phyloP scores from a whole-genome alignment of 257 asterid genomes.

The Salvia rosmarinus region DNA sequence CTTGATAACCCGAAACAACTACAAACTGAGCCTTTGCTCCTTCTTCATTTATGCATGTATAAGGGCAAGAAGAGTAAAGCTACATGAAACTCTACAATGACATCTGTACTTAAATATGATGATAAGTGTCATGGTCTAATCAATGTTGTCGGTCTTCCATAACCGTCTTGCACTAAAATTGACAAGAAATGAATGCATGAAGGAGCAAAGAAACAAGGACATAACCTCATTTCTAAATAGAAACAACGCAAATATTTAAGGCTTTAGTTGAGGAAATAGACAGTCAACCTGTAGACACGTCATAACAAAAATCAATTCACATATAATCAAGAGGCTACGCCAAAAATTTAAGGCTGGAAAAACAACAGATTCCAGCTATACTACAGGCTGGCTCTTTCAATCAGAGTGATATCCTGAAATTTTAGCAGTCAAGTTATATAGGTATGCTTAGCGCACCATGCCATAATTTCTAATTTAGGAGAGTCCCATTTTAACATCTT shows the following conservation, averaged over 20 bases:
- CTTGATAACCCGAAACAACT: constrained; percentile 31
- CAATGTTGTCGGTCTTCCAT: constrained; percentile 47
- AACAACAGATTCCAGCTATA: constrained; percentile 60
- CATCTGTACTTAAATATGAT: constrained; percentile 50
- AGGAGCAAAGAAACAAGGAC: constrained; percentile 35
- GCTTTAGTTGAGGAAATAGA: constrained; percentile 32
- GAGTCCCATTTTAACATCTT: constrained; percentile 7
- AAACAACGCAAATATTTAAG: constrained; percentile 23
- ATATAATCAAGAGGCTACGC: constrained; percentile 29
- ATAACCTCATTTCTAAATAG: constrained; percentile 30
- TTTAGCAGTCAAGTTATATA: constrained; percentile 13
- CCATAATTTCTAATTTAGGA: constrained; percentile 15
- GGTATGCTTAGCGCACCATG: constrained; percentile 14
- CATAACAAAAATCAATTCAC: constrained; percentile 30
- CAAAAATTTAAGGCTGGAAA: constrained; percentile 39
- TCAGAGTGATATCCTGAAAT: constrained; percentile 29
- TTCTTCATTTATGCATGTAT: constrained; percentile 40
- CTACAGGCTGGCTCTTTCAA: constrained; percentile 53
- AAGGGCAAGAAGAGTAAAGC: constrained; percentile 46
- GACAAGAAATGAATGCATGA: constrained; percentile 49
- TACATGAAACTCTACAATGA: constrained; percentile 44
- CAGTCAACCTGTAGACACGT: constrained; percentile 36
- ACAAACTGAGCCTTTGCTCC: constrained; percentile 26
- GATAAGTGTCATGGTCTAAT: constrained; percentile 45
- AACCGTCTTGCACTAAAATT: constrained; percentile 38